phyloP scores from a whole-genome alignment of 2,329 filamentous ascomycete species.

The Ophiostoma tasmaniense region DNA sequence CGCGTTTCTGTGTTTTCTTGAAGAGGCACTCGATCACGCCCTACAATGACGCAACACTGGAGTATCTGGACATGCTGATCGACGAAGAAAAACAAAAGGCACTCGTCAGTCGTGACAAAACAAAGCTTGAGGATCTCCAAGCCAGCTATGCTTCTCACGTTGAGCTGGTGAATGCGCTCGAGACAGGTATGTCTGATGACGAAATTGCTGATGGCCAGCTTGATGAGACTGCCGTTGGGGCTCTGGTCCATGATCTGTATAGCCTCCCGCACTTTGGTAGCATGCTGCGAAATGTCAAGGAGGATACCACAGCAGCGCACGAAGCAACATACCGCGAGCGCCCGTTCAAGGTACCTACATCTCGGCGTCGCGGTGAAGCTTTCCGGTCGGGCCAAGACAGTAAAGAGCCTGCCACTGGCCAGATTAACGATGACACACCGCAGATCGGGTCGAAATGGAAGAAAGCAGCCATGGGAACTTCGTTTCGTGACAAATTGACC shows the following conservation, averaged over 20 bases:
- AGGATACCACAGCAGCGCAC: conserved; percentile 3
- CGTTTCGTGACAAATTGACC: too few relatives aligned
- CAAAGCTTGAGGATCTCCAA: conserved; percentile 22
- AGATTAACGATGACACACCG: too few relatives aligned
- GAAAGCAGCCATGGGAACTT: too few relatives aligned
- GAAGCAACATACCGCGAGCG: conserved; percentile 14
- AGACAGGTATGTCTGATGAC: not conserved
- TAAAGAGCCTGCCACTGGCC: not conserved
- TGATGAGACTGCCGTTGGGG: not conserved
- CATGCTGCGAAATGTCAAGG: conserved; percentile 9
- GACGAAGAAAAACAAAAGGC: conserved; percentile 31
- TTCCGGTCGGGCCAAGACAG: not conserved
- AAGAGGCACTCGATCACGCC: conserved; percentile 30
- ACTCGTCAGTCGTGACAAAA: conserved; percentile 22
- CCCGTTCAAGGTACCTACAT: conserved; percentile 8
- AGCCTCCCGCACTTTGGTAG: not conserved
- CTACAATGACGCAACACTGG: conserved; percentile 34
- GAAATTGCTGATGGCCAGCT: not conserved
- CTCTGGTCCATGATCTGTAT: not conserved
- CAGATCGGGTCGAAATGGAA: too few relatives aligned
- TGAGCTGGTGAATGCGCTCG: not conserved
- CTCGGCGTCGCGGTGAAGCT: not conserved
- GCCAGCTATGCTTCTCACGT: conserved; percentile 4
- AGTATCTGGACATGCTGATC: conserved; percentile 33
- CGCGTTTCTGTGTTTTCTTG: conserved; percentile 32